Evolutionary conservation across 805 yeast genomes (phyloP).

Genomic region (Cyberlindnera maritima): DNA sequence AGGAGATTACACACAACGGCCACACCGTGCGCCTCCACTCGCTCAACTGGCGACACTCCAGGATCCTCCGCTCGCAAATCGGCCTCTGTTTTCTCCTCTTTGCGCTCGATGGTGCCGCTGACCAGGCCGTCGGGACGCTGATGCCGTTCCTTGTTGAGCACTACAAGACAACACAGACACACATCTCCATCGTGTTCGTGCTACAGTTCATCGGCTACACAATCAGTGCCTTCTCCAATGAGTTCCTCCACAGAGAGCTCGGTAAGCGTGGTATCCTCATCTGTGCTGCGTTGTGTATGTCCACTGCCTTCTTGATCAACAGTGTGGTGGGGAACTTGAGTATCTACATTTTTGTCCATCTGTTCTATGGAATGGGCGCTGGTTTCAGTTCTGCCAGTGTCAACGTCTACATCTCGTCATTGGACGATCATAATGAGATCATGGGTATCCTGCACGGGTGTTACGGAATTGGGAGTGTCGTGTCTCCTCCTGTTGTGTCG

Average conservation of each 20-base stretch:
- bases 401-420: conserved; percentile 46
- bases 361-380: conserved; percentile 49
- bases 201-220: conserved; percentile 55
- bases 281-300: conserved; percentile 36
- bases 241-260: conserved; percentile 35
- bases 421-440: conserved; percentile 52
- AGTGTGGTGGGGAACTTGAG: background rate
- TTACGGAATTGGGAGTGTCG: conserved; percentile 71
- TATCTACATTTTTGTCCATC: conserved; percentile 33
- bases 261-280: conserved; percentile 49
- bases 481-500: conserved; percentile 65
- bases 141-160: conserved; percentile 48
- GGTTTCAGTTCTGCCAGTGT: conserved; percentile 55
- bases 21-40: conserved; percentile 9
- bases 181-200: conserved; percentile 48
- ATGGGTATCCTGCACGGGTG: conserved; percentile 65
- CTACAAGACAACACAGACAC: conserved; percentile 47
- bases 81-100: conserved; percentile 37
- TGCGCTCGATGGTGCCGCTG: conserved; percentile 51
- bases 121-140: conserved; percentile 59
- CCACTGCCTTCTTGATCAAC: conserved; percentile 28
- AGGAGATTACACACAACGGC: background rate
- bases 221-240: conserved; percentile 47
- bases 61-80: conserved; percentile 44
- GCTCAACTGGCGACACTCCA: conserved; percentile 26